Conservation (phyloP, 768 basidiomycete species). For the Crassisporium funariophilum region DNA sequence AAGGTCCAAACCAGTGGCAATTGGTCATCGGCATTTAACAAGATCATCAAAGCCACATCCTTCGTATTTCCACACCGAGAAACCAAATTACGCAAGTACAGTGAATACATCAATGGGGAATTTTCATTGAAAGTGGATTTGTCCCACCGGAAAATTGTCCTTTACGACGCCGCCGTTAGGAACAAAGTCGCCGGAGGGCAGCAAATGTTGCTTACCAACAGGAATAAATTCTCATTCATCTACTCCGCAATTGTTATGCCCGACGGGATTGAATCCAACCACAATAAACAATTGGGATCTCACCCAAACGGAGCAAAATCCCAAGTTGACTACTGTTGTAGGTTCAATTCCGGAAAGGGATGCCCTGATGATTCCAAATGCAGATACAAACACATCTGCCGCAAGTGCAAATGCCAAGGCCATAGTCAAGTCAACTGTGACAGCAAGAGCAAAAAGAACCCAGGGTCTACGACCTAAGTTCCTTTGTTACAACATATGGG, state of each 20-base stretch:
- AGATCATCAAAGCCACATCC: conserved; percentile 10
- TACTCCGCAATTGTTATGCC: conserved; percentile 10
- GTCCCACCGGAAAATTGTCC: conserved; percentile 22
- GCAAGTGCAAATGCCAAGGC: conserved; percentile 4
- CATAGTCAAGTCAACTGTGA: conserved; percentile 6
- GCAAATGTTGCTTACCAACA: conserved; percentile 20
- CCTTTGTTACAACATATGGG: conserved; percentile 18
- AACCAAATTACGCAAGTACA: conserved; percentile 23
- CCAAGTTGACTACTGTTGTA: conserved; percentile 16
- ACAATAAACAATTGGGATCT: not conserved
- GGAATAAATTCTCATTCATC: conserved; percentile 1
- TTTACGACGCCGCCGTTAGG: conserved; percentile 28
- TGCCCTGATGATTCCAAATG: conserved; percentile 12
- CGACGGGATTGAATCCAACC: conserved; percentile 12
- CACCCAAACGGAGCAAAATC: not conserved
- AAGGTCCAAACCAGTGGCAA: conserved; percentile 20
- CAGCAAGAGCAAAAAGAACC: not conserved
- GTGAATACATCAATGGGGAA: conserved; percentile 21
- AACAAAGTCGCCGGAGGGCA: conserved; percentile 12
- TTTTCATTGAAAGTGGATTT: conserved; percentile 16
- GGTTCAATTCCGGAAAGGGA: conserved; percentile 19
- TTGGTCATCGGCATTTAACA: conserved; percentile 26
- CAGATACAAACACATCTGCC: conserved; percentile 28
- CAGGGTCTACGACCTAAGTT: conserved; percentile 5
- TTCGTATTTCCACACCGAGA: conserved; percentile 28